Base-by-base conservation (phyloP, 495 filamentous ascomycete genomes). In the Chaetomium tenue region DNA sequence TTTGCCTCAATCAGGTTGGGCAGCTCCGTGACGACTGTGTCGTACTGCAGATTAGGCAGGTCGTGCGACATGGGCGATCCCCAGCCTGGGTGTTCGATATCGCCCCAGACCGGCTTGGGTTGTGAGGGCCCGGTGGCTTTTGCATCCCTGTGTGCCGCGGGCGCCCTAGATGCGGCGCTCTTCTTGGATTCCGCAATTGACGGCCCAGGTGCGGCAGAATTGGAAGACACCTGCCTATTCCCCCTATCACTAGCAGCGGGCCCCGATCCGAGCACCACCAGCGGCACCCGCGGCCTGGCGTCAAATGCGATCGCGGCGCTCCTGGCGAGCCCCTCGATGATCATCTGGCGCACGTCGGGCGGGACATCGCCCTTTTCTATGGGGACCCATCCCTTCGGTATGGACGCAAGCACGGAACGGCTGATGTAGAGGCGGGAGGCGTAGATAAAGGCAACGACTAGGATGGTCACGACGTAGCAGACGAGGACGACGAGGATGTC, bases 1-100 rank as follows among this genome's bases (percentile, higher is more conserved):
- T 92, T 92, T 0, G 92, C 93, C 75, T 98, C 94, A 63, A 98
- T 92, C 25, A 98, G 81, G 70, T 96, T 89, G 2, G 93, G 90
- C 16, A 98, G 80, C 77, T 98, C 95, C 22, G 81, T 78, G 15
- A 98, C 84, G n/a, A 98, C 91, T 0, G 83, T 85, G 46, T 80
- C 80, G 72, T 93, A 97, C 52, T 93, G 87, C 12, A 97, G 75
- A 67, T 92, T 86, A 6, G 92, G 87, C 2, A 95, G 75, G 68
- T 95, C 89, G 3, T 80, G 78, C 0, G 86, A 90, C 11, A 78
- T 76, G 8, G 94, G 92, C 3, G 92, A 88, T 5, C 88, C 89
- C 94, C 95, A 98, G 54, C 93, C 95, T 0, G 89, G 85, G 68
- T 98, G 94, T 63, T 88, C 83, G 55, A 97, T 86, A 8, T 82